Percentiles rank a stretch among this genome's conserved stretches.
phyloP scores from a whole-genome alignment of 352 stramenopile genomes.

The Phytopythium boreale region DNA sequence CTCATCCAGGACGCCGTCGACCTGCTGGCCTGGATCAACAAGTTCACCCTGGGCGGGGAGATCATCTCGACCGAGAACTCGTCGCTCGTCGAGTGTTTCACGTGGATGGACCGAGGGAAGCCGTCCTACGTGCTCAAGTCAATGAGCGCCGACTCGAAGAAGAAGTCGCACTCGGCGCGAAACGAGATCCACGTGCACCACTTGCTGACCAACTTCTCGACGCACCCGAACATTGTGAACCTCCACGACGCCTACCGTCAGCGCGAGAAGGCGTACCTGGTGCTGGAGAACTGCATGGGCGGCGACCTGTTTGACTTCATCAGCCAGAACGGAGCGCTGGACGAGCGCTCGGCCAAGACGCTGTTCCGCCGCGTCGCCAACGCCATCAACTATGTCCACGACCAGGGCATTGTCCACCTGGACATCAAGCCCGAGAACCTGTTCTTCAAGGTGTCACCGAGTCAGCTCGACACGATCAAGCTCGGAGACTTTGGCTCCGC shows the following conservation, averaged over 20 bases:
- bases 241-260: conserved; percentile 64
- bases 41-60: conserved; percentile 59
- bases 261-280: conserved; percentile 58
- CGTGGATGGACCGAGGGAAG: conserved; percentile 48
- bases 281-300: conserved; percentile 60
- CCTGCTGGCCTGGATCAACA: conserved; percentile 63
- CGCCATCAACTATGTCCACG: conserved; percentile 53
- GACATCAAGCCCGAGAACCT: conserved; percentile 84
- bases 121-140: conserved; percentile 69
- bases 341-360: conserved; percentile 41
- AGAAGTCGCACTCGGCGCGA: conserved; percentile 39
- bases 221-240: conserved; percentile 60
- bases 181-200: conserved; percentile 68
- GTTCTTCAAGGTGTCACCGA: conserved; percentile 55
- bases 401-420: conserved; percentile 60
- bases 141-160: conserved; percentile 46
- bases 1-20: conserved; percentile 65
- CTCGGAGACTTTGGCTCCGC: conserved; percentile 74
- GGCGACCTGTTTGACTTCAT: conserved; percentile 65
- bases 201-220: conserved; percentile 67
- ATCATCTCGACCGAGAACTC: conserved; percentile 55
- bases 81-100: conserved; percentile 61
- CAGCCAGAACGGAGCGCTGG: conserved; percentile 45
- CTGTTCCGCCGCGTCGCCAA: conserved; percentile 53
- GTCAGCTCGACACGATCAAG: conserved; percentile 52